Percentiles rank a stretch among this genome's conserved stretches.
phyloP scores from a whole-genome alignment of 2,329 filamentous ascomycete genomes.

The Talaromyces albobiverticillius region DNA sequence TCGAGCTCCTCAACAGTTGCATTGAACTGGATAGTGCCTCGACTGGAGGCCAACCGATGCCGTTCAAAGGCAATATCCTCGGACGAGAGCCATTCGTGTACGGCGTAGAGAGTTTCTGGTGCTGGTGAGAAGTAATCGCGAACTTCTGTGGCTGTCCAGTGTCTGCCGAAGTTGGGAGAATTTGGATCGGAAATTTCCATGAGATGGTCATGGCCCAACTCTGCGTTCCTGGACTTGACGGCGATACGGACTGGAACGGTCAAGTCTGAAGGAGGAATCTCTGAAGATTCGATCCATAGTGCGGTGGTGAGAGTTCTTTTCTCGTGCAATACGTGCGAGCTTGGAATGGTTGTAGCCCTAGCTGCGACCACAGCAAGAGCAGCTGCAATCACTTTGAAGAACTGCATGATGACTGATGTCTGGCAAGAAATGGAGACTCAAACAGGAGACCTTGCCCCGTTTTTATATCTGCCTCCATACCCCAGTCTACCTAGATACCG shows the following conservation, averaged over 20 bases:
- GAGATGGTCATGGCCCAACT: constrained; percentile 1
- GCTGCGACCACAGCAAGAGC: not conserved
- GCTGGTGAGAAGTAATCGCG: not conserved
- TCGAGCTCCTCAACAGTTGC: constrained; percentile 9
- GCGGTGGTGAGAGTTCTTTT: not conserved
- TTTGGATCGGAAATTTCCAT: constrained; percentile 3
- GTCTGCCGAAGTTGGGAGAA: constrained; percentile 4
- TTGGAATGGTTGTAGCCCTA: not conserved
- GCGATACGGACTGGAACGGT: not conserved
- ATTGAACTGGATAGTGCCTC: constrained; percentile 7
- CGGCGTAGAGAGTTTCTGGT: not conserved
- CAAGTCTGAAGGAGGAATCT: not conserved
- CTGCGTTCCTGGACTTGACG: not conserved
- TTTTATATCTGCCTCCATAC: not conserved
- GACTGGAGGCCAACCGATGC: not conserved
- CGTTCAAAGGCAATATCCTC: not conserved
- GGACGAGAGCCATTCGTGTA: not conserved
- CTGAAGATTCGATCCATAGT: not conserved
- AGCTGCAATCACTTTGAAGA: not conserved
- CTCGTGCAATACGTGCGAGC: not conserved
- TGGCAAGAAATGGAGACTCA: not conserved
- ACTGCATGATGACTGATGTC: not conserved
- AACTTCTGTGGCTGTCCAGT: not conserved
- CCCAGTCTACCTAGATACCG: not conserved
- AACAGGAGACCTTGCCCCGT: not conserved